Percentiles rank a stretch among this genome's conserved stretches.
These are phyloP conservation scores for Dryas integrifolia DNA, from an alignment of 331 rosid genomes.

Conservation along the genomic window DNA sequence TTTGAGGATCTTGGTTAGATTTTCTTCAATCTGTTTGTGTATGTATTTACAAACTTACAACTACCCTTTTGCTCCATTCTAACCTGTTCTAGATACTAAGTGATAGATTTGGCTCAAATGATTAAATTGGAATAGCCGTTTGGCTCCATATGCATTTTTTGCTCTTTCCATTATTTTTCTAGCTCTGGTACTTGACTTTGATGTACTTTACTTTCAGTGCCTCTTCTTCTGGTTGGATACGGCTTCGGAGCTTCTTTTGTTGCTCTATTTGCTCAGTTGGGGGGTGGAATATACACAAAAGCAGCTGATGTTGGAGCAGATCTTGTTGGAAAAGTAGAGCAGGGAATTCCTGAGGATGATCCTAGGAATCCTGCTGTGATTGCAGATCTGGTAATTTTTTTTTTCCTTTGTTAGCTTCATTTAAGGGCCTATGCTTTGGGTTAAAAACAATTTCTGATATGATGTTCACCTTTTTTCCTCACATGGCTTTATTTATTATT, in stretches of 20 bases:
- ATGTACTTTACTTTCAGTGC: constrained; percentile 59
- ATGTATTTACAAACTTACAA: background rate
- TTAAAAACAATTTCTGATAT: background rate
- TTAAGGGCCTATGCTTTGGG: constrained; percentile 9
- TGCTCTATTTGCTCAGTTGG: constrained; percentile 96
- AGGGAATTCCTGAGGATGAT: constrained; percentile 99
- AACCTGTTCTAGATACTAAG: background rate
- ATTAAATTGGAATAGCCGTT: background rate
- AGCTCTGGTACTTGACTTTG: constrained; percentile 31
- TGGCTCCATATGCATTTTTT: background rate
- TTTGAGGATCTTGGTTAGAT: background rate
- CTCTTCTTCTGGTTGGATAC: constrained; percentile 98
- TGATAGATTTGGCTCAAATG: background rate
- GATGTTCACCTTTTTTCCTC: background rate
- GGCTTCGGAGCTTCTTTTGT: constrained; percentile 99
- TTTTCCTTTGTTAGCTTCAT: constrained; percentile 25
- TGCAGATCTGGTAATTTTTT: constrained; percentile 87
- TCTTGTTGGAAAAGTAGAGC: constrained; percentile 99
- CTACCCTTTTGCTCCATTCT: background rate
- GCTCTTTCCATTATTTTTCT: background rate
- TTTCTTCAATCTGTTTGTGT: background rate
- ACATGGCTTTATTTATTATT: background rate
- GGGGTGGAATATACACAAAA: constrained; percentile 97
- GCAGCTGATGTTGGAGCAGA: constrained; percentile 99
- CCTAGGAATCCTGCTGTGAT: constrained; percentile 99